These are phyloP conservation scores for Russula brevipes DNA, from an alignment of 768 basidiomycete genomes.

Conservation along the genomic window DNA sequence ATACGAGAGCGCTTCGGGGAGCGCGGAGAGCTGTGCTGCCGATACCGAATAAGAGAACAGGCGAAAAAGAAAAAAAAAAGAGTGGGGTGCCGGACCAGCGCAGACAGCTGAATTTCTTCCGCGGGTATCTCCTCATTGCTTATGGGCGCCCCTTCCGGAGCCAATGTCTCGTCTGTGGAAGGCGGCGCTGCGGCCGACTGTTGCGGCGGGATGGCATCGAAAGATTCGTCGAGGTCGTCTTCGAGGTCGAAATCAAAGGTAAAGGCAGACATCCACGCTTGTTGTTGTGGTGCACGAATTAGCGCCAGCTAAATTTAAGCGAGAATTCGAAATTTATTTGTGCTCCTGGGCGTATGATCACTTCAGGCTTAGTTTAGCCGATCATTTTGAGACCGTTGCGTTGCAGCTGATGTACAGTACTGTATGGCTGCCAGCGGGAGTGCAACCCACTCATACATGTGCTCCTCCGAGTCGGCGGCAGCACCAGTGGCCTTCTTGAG, in stretches of 20 bases:
- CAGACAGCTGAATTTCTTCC: constrained; percentile 24
- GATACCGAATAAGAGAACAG: neutral
- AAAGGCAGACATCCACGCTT: constrained; percentile 34
- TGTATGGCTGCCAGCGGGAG: no score
- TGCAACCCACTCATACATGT: no score
- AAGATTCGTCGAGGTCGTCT: constrained; percentile 34
- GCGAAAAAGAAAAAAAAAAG: neutral
- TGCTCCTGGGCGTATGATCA: no score
- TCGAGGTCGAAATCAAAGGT: constrained; percentile 66
- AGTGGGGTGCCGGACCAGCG: constrained; percentile 30
- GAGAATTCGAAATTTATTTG: no score
- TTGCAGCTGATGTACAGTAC: no score
- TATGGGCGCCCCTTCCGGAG: neutral
- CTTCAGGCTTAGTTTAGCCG: no score
- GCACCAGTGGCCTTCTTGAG: no score
- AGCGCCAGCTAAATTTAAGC: no score
- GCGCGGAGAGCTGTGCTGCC: constrained; percentile 51
- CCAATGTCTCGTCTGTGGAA: neutral
- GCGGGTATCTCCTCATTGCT: neutral
- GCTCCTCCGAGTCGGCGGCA: no score
- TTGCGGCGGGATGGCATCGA: constrained; percentile 10
- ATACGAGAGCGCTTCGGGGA: constrained; percentile 75
- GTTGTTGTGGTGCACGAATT: no score
- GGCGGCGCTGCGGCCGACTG: neutral
- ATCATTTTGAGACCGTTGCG: no score